Percentiles rank a stretch among this genome's conserved stretches.
Conservation (phyloP, 2,329 filamentous ascomycete genomes). For the Balansia obtecta region DNA sequence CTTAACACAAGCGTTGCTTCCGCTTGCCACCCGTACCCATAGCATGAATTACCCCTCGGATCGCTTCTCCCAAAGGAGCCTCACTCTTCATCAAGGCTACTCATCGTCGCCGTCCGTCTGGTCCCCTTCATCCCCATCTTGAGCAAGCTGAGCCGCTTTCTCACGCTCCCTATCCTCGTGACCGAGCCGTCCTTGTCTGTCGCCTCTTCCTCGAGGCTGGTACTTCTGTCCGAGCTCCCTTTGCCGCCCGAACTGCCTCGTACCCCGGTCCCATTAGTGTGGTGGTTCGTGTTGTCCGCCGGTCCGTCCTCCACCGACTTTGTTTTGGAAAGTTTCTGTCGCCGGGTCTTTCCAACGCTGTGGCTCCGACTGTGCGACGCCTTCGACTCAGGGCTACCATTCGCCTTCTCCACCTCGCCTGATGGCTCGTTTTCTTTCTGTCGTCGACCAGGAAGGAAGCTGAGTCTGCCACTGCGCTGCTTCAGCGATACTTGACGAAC, state of each 20-base stretch:
- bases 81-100: conserved; percentile 43
- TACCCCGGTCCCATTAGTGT: conserved; percentile 6
- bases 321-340: conserved; percentile 34
- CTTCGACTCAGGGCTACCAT: conserved; percentile 19
- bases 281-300: conserved; percentile 6
- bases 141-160: conserved; percentile 67
- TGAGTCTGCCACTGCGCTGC: conserved; percentile 41
- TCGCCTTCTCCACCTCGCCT: conserved; percentile 17
- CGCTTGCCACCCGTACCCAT: background rate
- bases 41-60: conserved; percentile 9
- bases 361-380: conserved; percentile 17
- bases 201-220: conserved; percentile 13
- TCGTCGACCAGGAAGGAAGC: conserved; percentile 39
- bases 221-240: conserved; percentile 17
- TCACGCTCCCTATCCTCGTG: conserved; percentile 49
- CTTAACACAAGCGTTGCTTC: background rate
- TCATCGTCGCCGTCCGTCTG: conserved; percentile 40
- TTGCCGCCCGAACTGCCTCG: conserved; percentile 14
- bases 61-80: conserved; percentile 7
- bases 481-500: conserved; percentile 38
- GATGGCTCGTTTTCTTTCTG: conserved; percentile 28
- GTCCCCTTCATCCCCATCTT: conserved; percentile 60
- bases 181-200: conserved; percentile 20
- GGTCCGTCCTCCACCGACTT: conserved; percentile 19
- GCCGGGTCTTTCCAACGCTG: conserved; percentile 19